Percentiles rank a stretch among this genome's conserved stretches.
Conservation (phyloP, 495 filamentous ascomycete genomes). For the Aspergillus sparsus region DNA sequence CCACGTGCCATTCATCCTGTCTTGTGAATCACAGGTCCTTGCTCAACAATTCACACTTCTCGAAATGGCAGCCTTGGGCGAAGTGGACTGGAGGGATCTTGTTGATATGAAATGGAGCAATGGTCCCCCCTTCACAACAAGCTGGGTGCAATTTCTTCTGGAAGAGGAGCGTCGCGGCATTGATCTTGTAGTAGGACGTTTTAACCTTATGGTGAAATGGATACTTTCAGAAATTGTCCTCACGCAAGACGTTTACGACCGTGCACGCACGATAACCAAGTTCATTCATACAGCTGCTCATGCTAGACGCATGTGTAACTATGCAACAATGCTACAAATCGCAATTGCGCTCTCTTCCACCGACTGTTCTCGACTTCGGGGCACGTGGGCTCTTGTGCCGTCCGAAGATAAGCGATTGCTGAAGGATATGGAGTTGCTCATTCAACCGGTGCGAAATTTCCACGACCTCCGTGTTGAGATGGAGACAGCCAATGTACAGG, state of each 20-base stretch:
- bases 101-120: slow-evolving; percentile 92
- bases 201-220: slow-evolving; percentile 99
- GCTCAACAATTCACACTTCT: slow-evolving; percentile 95
- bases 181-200: slow-evolving; percentile 93
- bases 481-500: slow-evolving; percentile 74
- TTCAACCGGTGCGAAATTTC: slow-evolving; percentile 90
- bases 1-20: slow-evolving; percentile 89
- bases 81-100: slow-evolving; percentile 96
- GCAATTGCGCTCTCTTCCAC: slow-evolving; percentile 85
- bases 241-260: slow-evolving; percentile 78
- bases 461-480: slow-evolving; percentile 86
- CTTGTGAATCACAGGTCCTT: slow-evolving; percentile 84
- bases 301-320: slow-evolving; percentile 84
- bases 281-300: slow-evolving; percentile 90
- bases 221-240: slow-evolving; percentile 87
- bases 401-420: slow-evolving; percentile 68
- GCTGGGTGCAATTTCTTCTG: slow-evolving; percentile 92
- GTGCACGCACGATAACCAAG: slow-evolving; percentile 81
- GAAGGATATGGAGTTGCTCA: slow-evolving; percentile 77
- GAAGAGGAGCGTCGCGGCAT: slow-evolving; percentile 82
- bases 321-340: slow-evolving; percentile 94
- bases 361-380: slow-evolving; percentile 72
- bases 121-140: slow-evolving; percentile 59
- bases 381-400: slow-evolving; percentile 82
- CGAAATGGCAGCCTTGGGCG: slow-evolving; percentile 92